phyloP scores from a whole-genome alignment of 2,329 filamentous ascomycete genomes.

The Paecilomyces sp. region DNA sequence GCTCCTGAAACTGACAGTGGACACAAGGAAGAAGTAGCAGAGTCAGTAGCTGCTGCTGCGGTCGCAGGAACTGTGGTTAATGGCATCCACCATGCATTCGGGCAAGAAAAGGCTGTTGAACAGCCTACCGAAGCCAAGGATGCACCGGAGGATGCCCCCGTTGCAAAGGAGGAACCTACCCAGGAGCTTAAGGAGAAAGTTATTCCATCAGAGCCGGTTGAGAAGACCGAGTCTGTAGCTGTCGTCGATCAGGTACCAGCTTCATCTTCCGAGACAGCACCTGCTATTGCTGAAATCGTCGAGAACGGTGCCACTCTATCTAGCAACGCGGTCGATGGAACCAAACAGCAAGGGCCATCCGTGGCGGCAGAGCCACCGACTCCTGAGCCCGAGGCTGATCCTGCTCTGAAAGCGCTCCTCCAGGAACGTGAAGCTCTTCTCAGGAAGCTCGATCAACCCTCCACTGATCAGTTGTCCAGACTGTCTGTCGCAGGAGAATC shows the following conservation, averaged over 20 bases:
- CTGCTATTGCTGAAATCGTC: background rate
- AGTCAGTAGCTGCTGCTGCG: background rate
- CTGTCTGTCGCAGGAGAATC: slow-evolving; percentile 81
- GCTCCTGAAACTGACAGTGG: background rate
- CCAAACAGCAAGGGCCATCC: slow-evolving; percentile 14
- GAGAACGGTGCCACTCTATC: background rate
- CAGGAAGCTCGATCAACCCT: slow-evolving; percentile 22
- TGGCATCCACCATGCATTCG: background rate
- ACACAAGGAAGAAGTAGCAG: background rate
- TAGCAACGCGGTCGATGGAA: slow-evolving; percentile 6
- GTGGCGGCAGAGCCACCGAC: slow-evolving; percentile 14
- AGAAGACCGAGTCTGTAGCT: slow-evolving; percentile 4
- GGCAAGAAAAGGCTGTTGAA: background rate
- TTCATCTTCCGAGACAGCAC: background rate
- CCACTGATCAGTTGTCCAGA: slow-evolving; percentile 19
- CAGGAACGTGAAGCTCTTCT: slow-evolving; percentile 26
- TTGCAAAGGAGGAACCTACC: slow-evolving; percentile 1
- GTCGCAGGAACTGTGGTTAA: background rate
- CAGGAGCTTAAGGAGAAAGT: background rate
- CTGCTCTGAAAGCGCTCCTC: slow-evolving; percentile 21
- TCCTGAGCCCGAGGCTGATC: slow-evolving; percentile 25
- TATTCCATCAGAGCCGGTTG: background rate
- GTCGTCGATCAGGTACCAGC: background rate
- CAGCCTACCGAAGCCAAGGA: background rate
- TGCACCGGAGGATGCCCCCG: background rate